A percentile compares a stretch with the other conserved stretches of the same genome.
Conservation (phyloP, 148 eudicot species). For the Pharnaceum exiguum region DNA sequence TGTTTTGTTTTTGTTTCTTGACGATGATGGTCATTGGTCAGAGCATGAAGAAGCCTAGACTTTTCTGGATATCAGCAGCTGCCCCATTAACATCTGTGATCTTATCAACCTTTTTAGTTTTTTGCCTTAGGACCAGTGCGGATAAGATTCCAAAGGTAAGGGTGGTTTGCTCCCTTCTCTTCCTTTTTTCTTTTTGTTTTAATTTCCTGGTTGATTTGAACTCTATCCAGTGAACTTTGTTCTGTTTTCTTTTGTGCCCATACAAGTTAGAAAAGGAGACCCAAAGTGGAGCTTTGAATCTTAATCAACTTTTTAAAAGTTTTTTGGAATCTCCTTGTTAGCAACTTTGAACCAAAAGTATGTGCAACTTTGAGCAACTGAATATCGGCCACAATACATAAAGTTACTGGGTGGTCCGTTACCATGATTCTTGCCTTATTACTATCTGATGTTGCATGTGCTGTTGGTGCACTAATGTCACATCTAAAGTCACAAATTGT, state of each 20-base stretch:
- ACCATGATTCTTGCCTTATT: slow-evolving; percentile 11
- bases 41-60: slow-evolving; percentile 58
- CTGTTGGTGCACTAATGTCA: slow-evolving; percentile 16
- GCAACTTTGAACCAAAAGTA: slow-evolving; percentile 13
- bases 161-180: neutral
- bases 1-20: slow-evolving; percentile 2
- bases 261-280: slow-evolving; percentile 8
- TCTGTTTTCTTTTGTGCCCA: slow-evolving; percentile 14
- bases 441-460: slow-evolving; percentile 5
- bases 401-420: slow-evolving; percentile 25
- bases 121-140: slow-evolving; percentile 40
- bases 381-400: slow-evolving; percentile 25
- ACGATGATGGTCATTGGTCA: too few relatives aligned
- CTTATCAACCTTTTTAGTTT: slow-evolving; percentile 59
- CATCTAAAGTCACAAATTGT: slow-evolving; percentile 3
- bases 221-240: slow-evolving; percentile 9
- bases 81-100: slow-evolving; percentile 79
- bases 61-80: slow-evolving; percentile 92
- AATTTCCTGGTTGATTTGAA: slow-evolving; percentile 16
- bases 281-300: slow-evolving; percentile 26
- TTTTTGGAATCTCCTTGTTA: slow-evolving; percentile 19
- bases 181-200: neutral
- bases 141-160: slow-evolving; percentile 65
- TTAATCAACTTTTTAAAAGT: slow-evolving; percentile 8
- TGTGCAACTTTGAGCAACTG: slow-evolving; percentile 11